Evolutionary conservation across 2,329 filamentous ascomycete genomes (phyloP).

Genomic region (Fusarium sp.): DNA sequence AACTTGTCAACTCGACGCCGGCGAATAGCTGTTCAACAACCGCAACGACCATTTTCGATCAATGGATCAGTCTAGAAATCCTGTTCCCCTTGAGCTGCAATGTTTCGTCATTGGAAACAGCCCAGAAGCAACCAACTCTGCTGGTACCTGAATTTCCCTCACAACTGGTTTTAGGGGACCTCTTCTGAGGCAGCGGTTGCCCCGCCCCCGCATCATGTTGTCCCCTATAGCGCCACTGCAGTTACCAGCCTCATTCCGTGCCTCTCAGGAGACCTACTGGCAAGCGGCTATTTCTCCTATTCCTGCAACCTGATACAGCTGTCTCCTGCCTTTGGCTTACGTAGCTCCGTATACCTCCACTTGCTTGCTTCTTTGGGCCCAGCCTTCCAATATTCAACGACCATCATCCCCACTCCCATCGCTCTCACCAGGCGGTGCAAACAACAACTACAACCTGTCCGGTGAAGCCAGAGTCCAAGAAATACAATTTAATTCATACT

Average conservation of each 20-base stretch:
- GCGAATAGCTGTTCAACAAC: neutral
- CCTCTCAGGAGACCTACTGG: slow-evolving; percentile 33
- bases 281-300: slow-evolving; percentile 31
- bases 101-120: slow-evolving; percentile 13
- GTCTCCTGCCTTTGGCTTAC: slow-evolving; percentile 32
- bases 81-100: neutral
- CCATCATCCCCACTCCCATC: slow-evolving; percentile 9
- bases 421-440: slow-evolving; percentile 29
- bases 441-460: slow-evolving; percentile 6
- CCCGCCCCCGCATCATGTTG: slow-evolving; percentile 47
- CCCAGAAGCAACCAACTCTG: neutral
- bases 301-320: slow-evolving; percentile 20
- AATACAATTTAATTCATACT: slow-evolving; percentile 6
- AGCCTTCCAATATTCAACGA: neutral
- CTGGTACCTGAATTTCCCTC: neutral
- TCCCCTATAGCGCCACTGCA: slow-evolving; percentile 32
- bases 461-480: neutral
- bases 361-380: neutral
- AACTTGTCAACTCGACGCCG: neutral
- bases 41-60: neutral
- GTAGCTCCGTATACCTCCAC: slow-evolving; percentile 27
- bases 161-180: slow-evolving; percentile 18
- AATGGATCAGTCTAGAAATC: neutral
- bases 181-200: slow-evolving; percentile 28
- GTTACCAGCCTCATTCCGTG: slow-evolving; percentile 33